Evolutionary conservation across 352 stramenopile species (phyloP), one percentile per base, ranked within the genome.

Genomic region (Phytophthora kernoviae): DNA sequence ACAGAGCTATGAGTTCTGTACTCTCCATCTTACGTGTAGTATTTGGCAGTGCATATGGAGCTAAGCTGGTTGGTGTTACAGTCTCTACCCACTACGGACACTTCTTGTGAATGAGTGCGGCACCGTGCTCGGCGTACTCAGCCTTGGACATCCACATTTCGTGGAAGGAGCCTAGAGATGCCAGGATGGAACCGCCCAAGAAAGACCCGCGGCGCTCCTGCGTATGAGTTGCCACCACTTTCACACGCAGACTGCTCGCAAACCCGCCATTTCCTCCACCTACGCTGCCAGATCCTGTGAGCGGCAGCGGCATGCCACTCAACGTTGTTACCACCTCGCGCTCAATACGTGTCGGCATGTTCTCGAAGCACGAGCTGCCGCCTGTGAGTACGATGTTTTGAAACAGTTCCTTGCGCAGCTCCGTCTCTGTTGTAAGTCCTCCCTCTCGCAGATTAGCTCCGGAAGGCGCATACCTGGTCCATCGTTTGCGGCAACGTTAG

Each of bases 91-190:
- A n/a, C 49, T 68, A 91, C 10, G 82, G 82, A 63, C 96, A 99
- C 74, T 99, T 99, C 58, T 97, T 96, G 84, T 99, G 96, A 40
- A 99, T 95, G 65, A 99, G 96, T 4, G 87, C 77, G 26, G 96
- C 81, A 18, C 97, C 97, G 70, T 96, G 93, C 77, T 99, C 97
- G 20, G 98, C 97, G 62, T 99, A 99, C 78, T 99, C 97, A n/a
- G 86, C 84, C 75, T 98, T 99, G 27, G 94, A 98, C 63, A 99
- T 97, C 96, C 96, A 99, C 96, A 99, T 99, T 61, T 99, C 93
- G 65, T 98, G 92, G 80, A 99, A 99, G 32, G 91, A 98, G 11
- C 94, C 96, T 43, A 99, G 81, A 30, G 93, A 99, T 12, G 85
- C 95, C 21, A 99, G 67, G 75, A 99, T 99, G 41, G 96, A 99